Conservation (phyloP, 2,329 filamentous ascomycete species). For the Alternaria arbusti region DNA sequence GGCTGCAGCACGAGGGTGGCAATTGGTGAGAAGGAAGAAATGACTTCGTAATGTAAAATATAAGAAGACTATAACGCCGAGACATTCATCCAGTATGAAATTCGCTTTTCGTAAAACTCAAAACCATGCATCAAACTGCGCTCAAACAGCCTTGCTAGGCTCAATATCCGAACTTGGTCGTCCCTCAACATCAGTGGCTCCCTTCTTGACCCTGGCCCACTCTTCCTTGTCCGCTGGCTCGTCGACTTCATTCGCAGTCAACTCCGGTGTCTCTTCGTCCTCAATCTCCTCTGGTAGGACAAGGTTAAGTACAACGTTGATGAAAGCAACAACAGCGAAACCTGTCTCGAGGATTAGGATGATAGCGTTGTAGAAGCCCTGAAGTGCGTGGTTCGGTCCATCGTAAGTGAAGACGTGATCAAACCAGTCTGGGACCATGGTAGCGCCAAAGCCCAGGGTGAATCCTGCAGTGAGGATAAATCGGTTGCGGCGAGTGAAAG, state of each 20-base stretch:
- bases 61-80: background rate
- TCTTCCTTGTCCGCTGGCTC: slow-evolving; percentile 49
- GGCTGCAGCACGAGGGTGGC: background rate
- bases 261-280: slow-evolving; percentile 59
- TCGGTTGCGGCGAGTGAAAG: slow-evolving; percentile 79
- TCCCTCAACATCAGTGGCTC: slow-evolving; percentile 25
- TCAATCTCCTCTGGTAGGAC: slow-evolving; percentile 77
- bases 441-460: slow-evolving; percentile 69
- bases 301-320: slow-evolving; percentile 77
- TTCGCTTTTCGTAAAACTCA: background rate
- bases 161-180: slow-evolving; percentile 19
- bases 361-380: slow-evolving; percentile 75
- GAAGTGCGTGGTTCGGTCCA: slow-evolving; percentile 70
- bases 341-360: slow-evolving; percentile 61
- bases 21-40: background rate
- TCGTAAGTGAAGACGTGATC: slow-evolving; percentile 73
- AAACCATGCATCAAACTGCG: background rate
- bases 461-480: slow-evolving; percentile 82
- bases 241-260: slow-evolving; percentile 52
- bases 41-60: background rate
- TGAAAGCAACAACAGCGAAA: slow-evolving; percentile 73
- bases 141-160: slow-evolving; percentile 16
- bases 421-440: slow-evolving; percentile 65
- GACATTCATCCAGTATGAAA: background rate
- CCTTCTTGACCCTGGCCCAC: slow-evolving; percentile 46